A percentile compares a stretch with the other conserved stretches of the same genome.
These are phyloP conservation scores for Leccinum barrowsii DNA, from an alignment of 768 basidiomycete genomes.

Conservation along the genomic window DNA sequence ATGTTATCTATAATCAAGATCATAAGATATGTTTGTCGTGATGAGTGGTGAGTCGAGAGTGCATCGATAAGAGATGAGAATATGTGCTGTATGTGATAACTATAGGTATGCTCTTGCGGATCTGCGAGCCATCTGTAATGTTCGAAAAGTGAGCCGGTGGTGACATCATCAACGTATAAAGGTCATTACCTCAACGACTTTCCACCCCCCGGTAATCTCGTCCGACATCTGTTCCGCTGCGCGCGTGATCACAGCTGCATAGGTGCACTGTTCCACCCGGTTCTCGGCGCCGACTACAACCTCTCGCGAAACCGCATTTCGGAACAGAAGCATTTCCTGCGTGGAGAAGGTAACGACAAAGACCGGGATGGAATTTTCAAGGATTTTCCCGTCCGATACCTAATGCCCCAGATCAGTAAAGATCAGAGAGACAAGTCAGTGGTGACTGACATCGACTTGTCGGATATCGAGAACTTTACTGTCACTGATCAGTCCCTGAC, in stretches of 20 bases:
- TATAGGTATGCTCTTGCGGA: constrained; percentile 50
- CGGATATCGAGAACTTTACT: constrained; percentile 96
- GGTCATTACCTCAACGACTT: constrained; percentile 82
- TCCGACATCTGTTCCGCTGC: constrained; percentile 85
- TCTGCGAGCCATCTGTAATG: constrained; percentile 47
- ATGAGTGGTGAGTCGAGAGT: constrained; percentile 31
- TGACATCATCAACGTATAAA: neutral
- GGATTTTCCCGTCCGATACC: constrained; percentile 83
- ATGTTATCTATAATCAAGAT: constrained; percentile 23
- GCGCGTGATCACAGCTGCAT: constrained; percentile 88
- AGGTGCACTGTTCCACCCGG: constrained; percentile 89
- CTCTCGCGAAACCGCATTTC: constrained; percentile 86
- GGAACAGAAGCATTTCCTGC: constrained; percentile 90
- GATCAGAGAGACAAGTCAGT: neutral
- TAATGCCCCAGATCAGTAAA: constrained; percentile 28
- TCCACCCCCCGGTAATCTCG: constrained; percentile 97
- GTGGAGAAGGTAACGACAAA: constrained; percentile 90
- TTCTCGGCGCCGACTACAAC: constrained; percentile 84
- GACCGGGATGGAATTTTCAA: constrained; percentile 87
- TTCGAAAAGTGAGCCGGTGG: neutral
- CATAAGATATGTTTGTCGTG: constrained; percentile 28
- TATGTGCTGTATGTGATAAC: constrained; percentile 6
- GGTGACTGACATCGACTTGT: constrained; percentile 81
- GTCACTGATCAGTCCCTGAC: constrained; percentile 87
- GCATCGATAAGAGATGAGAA: constrained; percentile 16